Evolutionary conservation across 2,329 filamentous ascomycete genomes (phyloP), one percentile per base, ranked within the genome.

Genomic region (Madurella fahalii): DNA sequence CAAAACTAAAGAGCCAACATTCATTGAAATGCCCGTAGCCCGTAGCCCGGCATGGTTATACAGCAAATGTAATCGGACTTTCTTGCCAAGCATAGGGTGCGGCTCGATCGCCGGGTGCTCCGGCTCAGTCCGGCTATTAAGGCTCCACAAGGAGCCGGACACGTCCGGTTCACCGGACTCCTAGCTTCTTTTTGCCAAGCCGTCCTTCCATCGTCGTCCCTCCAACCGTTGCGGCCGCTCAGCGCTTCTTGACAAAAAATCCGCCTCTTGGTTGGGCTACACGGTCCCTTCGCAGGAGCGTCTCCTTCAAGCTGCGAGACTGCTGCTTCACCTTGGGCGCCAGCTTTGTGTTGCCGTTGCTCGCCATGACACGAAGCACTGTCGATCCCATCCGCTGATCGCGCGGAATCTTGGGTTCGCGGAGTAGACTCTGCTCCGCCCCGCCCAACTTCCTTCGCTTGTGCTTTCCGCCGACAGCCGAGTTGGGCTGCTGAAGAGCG

Each of bases 301-400:
- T 60, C 52, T 77, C 70, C 69, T 74, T 81, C 16, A 70, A 60
- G 52, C 66, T 69, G 53, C 68, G 67, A 8, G 76, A 65, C 34
- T 74, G 61, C 68, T 75, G 77, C 61, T 70, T 70, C 56, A 64
- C 56, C 68, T 73, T 77, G 20, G 80, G 81, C 50, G 79, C 75
- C 59, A 83, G 68, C 52, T 71, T 71, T 60, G 67, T 61, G 52
- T 81, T 77, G n/a, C 65, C 67, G 61, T 71, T 70, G 51, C 70
- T 71, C 5, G 69, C 68, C 57, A 82, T 59, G 30, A 77, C 76
- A 17, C 81, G 71, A 63, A 80, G 84, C 49, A 79, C 74, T 2
- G 81, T 83, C 12, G 73, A 70, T 2, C 80, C 80, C n/a, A 81
- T 67, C 47, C 70, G 68, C 62, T 74, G 69, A 62, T 84, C 81